Evolutionary conservation across 805 yeast genomes (phyloP).

Genomic region (Ogataea pini): DNA sequence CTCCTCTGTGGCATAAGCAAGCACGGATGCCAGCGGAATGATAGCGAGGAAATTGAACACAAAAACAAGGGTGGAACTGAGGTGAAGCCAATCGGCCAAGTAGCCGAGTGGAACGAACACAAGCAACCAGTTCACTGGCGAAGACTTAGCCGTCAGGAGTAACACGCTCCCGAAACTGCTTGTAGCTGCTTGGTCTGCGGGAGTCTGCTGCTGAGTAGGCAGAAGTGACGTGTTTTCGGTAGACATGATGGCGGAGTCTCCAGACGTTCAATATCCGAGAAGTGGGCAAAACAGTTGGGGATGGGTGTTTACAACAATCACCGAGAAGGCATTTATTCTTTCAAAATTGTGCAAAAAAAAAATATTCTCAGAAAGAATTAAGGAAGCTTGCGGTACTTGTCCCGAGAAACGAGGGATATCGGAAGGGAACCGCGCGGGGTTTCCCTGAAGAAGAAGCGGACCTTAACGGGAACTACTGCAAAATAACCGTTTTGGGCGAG

Average conservation of each 20-base stretch:
- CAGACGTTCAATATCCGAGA: too few species aligned
- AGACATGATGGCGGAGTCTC: too few species aligned
- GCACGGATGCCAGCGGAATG: conserved; percentile 85
- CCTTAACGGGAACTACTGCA: background rate
- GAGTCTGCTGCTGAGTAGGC: conserved; percentile 7
- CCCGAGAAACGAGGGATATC: background rate
- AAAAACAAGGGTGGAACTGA: conserved; percentile 60
- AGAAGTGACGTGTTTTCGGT: conserved; percentile 18
- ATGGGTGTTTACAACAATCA: too few species aligned
- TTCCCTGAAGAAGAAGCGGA: background rate
- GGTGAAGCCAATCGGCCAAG: conserved; percentile 59
- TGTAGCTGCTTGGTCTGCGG: conserved; percentile 6
- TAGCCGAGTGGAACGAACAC: conserved; percentile 90
- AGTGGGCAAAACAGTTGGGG: too few species aligned
- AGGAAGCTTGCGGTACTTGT: background rate
- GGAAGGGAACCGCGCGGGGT: background rate
- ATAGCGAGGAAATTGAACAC: conserved; percentile 83
- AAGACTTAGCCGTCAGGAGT: conserved; percentile 27
- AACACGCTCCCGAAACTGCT: conserved; percentile 7
- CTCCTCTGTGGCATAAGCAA: conserved; percentile 93
- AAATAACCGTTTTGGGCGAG: too few species aligned
- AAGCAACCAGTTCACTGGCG: conserved; percentile 72
- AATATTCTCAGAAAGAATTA: too few species aligned
- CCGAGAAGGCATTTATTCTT: too few species aligned
- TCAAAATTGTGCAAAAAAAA: too few species aligned